Percentiles rank a stretch among this genome's conserved stretches.
phyloP scores from a whole-genome alignment of 345 rosid genomes.

The Eucalyptus tenuipes region DNA sequence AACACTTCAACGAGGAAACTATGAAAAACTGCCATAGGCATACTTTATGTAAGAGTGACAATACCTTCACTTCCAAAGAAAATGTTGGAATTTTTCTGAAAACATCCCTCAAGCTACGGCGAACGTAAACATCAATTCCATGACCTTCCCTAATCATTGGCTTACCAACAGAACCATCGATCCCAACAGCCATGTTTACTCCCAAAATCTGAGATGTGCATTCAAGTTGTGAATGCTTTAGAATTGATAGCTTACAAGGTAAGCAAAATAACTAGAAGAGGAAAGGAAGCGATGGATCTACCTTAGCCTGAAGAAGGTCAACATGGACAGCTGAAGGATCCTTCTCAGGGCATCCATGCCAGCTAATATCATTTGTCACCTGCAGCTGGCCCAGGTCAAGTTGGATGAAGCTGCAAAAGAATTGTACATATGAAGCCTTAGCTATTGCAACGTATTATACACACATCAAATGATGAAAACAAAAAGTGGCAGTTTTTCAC shows the following conservation, averaged over 20 bases:
- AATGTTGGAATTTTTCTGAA: constrained; percentile 89
- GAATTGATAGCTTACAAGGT: not conserved
- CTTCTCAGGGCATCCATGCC: constrained; percentile 84
- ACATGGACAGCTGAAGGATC: constrained; percentile 93
- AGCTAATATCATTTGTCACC: constrained; percentile 80
- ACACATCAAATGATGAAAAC: not conserved
- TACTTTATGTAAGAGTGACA: not conserved
- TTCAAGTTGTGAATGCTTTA: not conserved
- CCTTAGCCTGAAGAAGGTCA: constrained; percentile 95
- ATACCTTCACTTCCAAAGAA: constrained; percentile 87
- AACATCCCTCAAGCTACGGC: constrained; percentile 93
- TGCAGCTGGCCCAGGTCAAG: constrained; percentile 89
- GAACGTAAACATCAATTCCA: constrained; percentile 75
- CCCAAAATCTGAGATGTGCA: constrained; percentile 64
- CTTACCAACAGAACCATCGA: constrained; percentile 68
- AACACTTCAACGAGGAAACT: not conserved
- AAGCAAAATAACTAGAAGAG: not conserved
- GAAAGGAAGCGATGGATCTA: not conserved
- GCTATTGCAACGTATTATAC: not conserved
- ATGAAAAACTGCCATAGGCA: not conserved
- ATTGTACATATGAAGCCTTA: not conserved
- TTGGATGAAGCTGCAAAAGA: constrained; percentile 70
- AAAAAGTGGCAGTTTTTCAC: not conserved
- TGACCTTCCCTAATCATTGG: constrained; percentile 85
- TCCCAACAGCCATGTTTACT: constrained; percentile 90